Evolutionary conservation across 2,329 filamentous ascomycete genomes (phyloP).

Genomic region (Thielaviopsis ethacetica): DNA sequence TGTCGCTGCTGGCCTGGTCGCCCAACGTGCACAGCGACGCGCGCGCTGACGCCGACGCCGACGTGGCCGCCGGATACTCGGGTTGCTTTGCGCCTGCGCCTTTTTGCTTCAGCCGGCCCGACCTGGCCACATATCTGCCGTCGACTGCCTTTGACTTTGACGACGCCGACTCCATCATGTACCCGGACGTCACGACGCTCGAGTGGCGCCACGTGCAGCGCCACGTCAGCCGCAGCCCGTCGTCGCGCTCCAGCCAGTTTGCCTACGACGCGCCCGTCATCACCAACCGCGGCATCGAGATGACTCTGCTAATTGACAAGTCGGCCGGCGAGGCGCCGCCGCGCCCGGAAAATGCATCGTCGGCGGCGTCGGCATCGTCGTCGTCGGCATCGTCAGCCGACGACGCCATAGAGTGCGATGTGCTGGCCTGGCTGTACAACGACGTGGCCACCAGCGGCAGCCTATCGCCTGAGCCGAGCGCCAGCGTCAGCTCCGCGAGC

Average conservation of each 20-base stretch:
- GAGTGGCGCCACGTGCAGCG: constrained; percentile 11
- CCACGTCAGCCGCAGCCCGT: constrained; percentile 8
- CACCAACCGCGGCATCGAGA: constrained; percentile 11
- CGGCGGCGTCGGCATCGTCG: background rate
- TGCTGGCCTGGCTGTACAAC: constrained; percentile 13
- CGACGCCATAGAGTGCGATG: constrained; percentile 8
- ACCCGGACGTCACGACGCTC: constrained; percentile 10
- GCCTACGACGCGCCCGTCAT: constrained; percentile 11
- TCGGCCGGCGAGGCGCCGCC: constrained; percentile 2
- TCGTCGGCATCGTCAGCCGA: background rate
- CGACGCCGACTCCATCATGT: constrained; percentile 13
- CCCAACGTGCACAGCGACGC: constrained; percentile 4
- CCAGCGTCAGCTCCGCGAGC: constrained; percentile 1
- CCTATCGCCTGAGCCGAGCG: constrained; percentile 1
- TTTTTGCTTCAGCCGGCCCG: constrained; percentile 10
- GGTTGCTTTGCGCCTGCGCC: constrained; percentile 9
- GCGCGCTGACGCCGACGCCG: background rate
- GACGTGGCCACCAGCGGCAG: constrained; percentile 10
- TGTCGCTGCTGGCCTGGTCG: constrained; percentile 20
- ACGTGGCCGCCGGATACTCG: background rate
- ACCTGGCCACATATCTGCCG: constrained; percentile 11
- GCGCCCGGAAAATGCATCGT: too few species aligned
- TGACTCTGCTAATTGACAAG: constrained; percentile 12
- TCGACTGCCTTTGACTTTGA: constrained; percentile 13
- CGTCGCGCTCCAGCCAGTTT: constrained; percentile 10